Conservation (phyloP, 495 filamentous ascomycete genomes). For the Hypoxylon lenormandii region DNA sequence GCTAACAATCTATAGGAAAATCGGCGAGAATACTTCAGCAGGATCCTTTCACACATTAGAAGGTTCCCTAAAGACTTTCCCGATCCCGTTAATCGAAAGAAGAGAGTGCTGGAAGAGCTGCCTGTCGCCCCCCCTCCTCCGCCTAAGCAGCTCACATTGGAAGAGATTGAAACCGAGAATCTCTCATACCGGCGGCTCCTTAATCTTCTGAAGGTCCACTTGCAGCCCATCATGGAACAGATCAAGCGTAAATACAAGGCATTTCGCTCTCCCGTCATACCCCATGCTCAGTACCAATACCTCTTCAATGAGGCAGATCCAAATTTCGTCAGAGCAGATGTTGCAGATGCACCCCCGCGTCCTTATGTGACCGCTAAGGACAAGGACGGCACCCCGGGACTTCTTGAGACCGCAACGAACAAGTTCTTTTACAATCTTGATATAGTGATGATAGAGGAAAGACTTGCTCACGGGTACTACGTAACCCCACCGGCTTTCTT, state of each 20-base stretch:
- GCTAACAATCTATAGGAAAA: conserved; percentile 63
- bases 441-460: conserved; percentile 90
- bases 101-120: conserved; percentile 79
- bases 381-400: conserved; percentile 75
- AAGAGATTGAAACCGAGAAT: conserved; percentile 82
- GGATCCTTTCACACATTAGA: conserved; percentile 76
- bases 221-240: conserved; percentile 95
- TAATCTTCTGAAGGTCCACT: conserved; percentile 84
- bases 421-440: conserved; percentile 96
- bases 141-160: conserved; percentile 72
- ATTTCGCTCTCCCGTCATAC: conserved; percentile 83
- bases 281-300: conserved; percentile 76
- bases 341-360: conserved; percentile 70
- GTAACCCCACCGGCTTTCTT: conserved; percentile 87
- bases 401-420: conserved; percentile 74
- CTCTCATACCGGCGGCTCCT: conserved; percentile 81
- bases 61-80: conserved; percentile 87
- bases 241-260: conserved; percentile 85
- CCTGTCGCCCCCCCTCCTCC: conserved; percentile 78
- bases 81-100: conserved; percentile 83
- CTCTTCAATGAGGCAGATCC: conserved; percentile 85
- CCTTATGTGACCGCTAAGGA: conserved; percentile 82
- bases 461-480: conserved; percentile 94
- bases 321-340: conserved; percentile 80
- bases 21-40: conserved; percentile 80